Percentiles rank a stretch among this genome's conserved stretches.
phyloP scores from a whole-genome alignment of 2,329 filamentous ascomycete genomes.

The Graphium sp. region DNA sequence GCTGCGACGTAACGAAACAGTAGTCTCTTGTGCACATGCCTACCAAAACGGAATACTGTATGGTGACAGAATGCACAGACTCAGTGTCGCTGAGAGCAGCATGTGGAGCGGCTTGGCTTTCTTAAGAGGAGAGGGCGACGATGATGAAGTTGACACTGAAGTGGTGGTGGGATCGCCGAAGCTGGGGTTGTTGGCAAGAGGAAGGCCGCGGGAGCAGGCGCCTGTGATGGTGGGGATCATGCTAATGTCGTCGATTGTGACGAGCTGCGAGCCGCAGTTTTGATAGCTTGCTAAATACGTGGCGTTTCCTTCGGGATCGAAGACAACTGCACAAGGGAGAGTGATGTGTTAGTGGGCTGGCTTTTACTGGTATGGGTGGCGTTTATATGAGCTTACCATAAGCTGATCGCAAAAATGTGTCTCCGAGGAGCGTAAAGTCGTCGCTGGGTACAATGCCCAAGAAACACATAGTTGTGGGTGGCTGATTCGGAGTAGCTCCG shows the following conservation, averaged over 20 bases:
- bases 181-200: not conserved
- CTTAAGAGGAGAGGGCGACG: too few species aligned
- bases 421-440: slow-evolving; percentile 31
- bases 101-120: too few species aligned
- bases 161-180: not conserved
- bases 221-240: slow-evolving; percentile 5
- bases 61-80: too few species aligned
- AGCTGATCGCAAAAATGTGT: slow-evolving; percentile 34
- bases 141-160: too few species aligned
- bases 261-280: slow-evolving; percentile 23
- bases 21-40: too few species aligned
- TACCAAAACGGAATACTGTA: too few species aligned
- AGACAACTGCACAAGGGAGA: slow-evolving; percentile 19
- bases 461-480: slow-evolving; percentile 21
- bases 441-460: slow-evolving; percentile 29
- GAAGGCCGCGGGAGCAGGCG: slow-evolving; percentile 3
- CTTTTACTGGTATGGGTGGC: not conserved
- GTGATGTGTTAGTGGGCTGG: not conserved
- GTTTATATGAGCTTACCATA: slow-evolving; percentile 19
- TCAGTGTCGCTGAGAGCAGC: too few species aligned
- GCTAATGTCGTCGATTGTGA: slow-evolving; percentile 4
- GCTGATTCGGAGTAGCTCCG: too few species aligned
- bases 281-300: slow-evolving; percentile 31
- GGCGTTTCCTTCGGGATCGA: slow-evolving; percentile 29
- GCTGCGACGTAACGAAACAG: too few species aligned